A percentile compares a stretch with the other conserved stretches of the same genome.
phyloP scores from a whole-genome alignment of 345 rosid species.

The Camelina sativa region DNA sequence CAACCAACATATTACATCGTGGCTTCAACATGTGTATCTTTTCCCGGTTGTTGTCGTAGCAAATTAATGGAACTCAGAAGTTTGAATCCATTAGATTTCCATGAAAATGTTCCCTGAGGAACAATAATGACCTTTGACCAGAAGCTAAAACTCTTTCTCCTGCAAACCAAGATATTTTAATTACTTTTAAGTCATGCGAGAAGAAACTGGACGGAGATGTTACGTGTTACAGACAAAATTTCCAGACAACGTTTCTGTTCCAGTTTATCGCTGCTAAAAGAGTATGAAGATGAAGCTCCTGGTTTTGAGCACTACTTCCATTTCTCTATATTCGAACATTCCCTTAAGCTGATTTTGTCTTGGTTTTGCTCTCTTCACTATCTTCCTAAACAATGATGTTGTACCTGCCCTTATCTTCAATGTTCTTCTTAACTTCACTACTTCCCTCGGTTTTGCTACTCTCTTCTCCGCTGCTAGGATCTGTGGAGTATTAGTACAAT shows the following conservation, averaged over 20 bases:
- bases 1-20: too few species aligned
- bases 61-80: too few species aligned
- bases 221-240: too few species aligned
- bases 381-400: neutral
- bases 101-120: too few species aligned
- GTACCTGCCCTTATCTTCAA: neutral
- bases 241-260: neutral
- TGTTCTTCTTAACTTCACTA: conserved; percentile 3
- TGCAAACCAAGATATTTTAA: too few species aligned
- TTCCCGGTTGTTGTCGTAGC: too few species aligned
- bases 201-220: too few species aligned
- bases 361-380: neutral
- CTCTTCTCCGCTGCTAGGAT: conserved; percentile 23
- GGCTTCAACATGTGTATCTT: too few species aligned
- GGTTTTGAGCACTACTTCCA: neutral
- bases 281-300: conserved; percentile 29
- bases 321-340: neutral
- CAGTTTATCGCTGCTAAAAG: neutral
- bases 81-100: too few species aligned
- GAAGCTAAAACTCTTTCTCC: too few species aligned
- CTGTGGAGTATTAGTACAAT: neutral
- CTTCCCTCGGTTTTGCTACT: conserved; percentile 13
- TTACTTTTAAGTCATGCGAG: too few species aligned
- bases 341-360: neutral
- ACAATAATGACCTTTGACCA: too few species aligned